phyloP scores from a whole-genome alignment of 1,139 yeast genomes.

The Williopsis jadinii region DNA sequence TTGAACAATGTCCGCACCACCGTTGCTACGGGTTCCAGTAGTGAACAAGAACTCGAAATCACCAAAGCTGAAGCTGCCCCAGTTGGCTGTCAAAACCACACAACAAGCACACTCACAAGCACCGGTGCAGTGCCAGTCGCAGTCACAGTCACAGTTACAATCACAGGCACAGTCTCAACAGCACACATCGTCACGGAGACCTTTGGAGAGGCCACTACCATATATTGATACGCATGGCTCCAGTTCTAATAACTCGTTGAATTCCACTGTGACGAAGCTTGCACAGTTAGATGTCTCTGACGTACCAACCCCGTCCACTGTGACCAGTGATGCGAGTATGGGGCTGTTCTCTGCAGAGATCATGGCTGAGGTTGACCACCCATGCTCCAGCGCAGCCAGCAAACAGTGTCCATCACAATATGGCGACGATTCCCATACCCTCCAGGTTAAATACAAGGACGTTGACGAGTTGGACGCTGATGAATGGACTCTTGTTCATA shows the following conservation, averaged over 20 bases:
- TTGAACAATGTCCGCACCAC: slow-evolving; percentile 26
- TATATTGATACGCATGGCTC: slow-evolving; percentile 1
- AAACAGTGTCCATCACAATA: too few species aligned
- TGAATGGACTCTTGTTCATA: slow-evolving; percentile 68
- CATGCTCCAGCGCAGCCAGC: not conserved
- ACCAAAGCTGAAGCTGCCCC: slow-evolving; percentile 26
- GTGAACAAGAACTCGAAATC: slow-evolving; percentile 18
- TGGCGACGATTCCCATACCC: too few species aligned
- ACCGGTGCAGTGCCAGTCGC: too few species aligned
- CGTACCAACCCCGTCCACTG: slow-evolving; percentile 20
- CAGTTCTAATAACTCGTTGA: slow-evolving; percentile 5
- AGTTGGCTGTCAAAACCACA: slow-evolving; percentile 22
- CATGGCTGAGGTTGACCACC: slow-evolving; percentile 28
- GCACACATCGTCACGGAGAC: too few species aligned
- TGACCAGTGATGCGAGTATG: slow-evolving; percentile 21
- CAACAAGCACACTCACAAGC: not conserved
- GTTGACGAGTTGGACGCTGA: slow-evolving; percentile 61
- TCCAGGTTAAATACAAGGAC: slow-evolving; percentile 22
- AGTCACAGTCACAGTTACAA: too few species aligned
- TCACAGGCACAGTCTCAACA: too few species aligned
- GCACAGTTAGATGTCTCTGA: slow-evolving; percentile 16
- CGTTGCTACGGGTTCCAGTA: slow-evolving; percentile 26
- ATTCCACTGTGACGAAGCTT: slow-evolving; percentile 9
- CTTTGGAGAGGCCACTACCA: slow-evolving; percentile 1
- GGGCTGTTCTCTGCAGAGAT: slow-evolving; percentile 31